Evolutionary conservation across 2,329 filamentous ascomycete species (phyloP).

Genomic region (Arthrinium phaeospermum): DNA sequence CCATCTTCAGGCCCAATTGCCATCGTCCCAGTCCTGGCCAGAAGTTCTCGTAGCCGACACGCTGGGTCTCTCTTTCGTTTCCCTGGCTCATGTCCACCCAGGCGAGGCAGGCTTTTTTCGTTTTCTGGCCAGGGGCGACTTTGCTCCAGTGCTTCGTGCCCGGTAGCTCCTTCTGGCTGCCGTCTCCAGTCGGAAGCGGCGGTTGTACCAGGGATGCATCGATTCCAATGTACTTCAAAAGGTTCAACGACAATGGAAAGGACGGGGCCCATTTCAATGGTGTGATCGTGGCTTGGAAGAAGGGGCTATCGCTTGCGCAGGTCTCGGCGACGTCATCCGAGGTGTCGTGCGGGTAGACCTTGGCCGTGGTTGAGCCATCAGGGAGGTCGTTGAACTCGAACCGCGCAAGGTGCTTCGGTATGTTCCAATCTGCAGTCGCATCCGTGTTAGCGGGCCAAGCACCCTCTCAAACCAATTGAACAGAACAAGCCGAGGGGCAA

Average conservation of each 20-base stretch:
- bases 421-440: conserved; percentile 54
- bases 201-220: conserved; percentile 53
- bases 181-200: conserved; percentile 50
- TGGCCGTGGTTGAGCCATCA: conserved; percentile 45
- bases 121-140: conserved; percentile 39
- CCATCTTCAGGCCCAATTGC: conserved; percentile 44
- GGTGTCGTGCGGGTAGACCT: conserved; percentile 52
- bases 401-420: conserved; percentile 59
- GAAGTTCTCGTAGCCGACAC: conserved; percentile 45
- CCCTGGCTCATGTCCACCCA: conserved; percentile 55
- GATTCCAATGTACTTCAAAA: conserved; percentile 48
- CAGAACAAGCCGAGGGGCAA: not conserved
- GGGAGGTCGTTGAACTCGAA: conserved; percentile 51
- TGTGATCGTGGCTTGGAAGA: conserved; percentile 54
- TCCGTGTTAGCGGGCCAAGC: conserved; percentile 3
- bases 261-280: conserved; percentile 47
- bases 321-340: conserved; percentile 38
- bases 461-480: not conserved
- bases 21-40: conserved; percentile 54
- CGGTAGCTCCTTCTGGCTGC: conserved; percentile 47
- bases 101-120: conserved; percentile 42
- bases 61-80: conserved; percentile 33
- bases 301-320: conserved; percentile 41
- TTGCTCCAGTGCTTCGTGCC: conserved; percentile 54
- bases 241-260: conserved; percentile 49